Percentiles rank a stretch among this genome's conserved stretches.
phyloP scores from a whole-genome alignment of 495 filamentous ascomycete species.

The Ramalina peruviana region DNA sequence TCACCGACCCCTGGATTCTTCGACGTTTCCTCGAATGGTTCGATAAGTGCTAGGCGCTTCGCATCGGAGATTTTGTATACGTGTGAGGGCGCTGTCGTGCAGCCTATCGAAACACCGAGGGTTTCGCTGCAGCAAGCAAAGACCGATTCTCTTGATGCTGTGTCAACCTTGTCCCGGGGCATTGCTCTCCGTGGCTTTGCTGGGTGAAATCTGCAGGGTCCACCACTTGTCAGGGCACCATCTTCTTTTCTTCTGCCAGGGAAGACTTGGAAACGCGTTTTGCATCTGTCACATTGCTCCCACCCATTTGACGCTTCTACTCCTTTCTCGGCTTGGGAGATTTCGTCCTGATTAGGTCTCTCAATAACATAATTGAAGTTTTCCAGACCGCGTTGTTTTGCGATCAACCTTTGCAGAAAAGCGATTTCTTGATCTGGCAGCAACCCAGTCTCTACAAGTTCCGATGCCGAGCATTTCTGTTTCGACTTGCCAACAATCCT shows the following conservation, averaged over 20 bases:
- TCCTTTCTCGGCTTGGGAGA: conserved; percentile 48
- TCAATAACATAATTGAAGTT: conserved; percentile 61
- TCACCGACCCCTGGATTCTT: conserved; percentile 32
- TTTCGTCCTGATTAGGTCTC: conserved; percentile 44
- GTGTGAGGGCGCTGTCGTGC: conserved; percentile 52
- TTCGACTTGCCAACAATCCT: conserved; percentile 17
- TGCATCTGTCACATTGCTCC: conserved; percentile 82
- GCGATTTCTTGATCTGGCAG: conserved; percentile 50
- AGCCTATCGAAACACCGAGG: conserved; percentile 57
- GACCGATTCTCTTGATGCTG: conserved; percentile 34
- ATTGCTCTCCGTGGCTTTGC: conserved; percentile 43
- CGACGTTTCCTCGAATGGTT: conserved; percentile 72
- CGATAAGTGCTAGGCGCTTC: conserved; percentile 59
- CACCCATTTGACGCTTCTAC: conserved; percentile 54
- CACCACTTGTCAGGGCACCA: conserved; percentile 63
- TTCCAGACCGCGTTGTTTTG: conserved; percentile 43
- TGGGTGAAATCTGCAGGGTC: conserved; percentile 64
- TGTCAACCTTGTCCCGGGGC: conserved; percentile 32
- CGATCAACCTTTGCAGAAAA: conserved; percentile 43
- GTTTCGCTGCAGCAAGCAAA: conserved; percentile 67
- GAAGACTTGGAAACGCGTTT: conserved; percentile 78
- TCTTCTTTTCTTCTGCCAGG: conserved; percentile 70
- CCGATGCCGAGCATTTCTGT: conserved; percentile 12
- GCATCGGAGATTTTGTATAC: conserved; percentile 75
- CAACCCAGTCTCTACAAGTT: conserved; percentile 50